Evolutionary conservation across 2,329 filamentous ascomycete genomes (phyloP), one percentile per base, ranked within the genome.

Genomic region (Aspergillus eucalypticola): DNA sequence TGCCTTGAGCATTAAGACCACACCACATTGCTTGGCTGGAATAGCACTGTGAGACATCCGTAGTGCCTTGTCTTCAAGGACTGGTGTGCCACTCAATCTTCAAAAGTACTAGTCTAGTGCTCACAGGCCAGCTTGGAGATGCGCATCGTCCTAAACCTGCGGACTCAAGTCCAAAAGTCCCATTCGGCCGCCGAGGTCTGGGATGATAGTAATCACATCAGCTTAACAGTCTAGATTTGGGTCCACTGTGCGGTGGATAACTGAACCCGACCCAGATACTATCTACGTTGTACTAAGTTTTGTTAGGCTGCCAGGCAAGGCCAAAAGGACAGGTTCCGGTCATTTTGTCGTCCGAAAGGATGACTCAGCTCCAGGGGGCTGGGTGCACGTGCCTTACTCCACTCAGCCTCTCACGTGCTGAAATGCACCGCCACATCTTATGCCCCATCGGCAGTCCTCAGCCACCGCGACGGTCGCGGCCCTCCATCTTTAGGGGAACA

Each of bases 391-490:
- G 23, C 4, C n/a, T 21, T 49, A 2, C 23, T 21, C 39, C 44
- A 10, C 41, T 21, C 19, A 44, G 19, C n/a, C 15, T 5, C 38
- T 44, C 57, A 62, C 57, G 60, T 62, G 54, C n/a, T 10, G 4
- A 3, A 10, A 1, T 17, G 48, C 60, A 62, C 29, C 39, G 53
- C 53, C 53, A 55, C 57, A 56, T 10, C 11, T 41, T 10, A 23
- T n/a, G 6, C 35, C 13, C 38, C 53, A 41, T 51, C 19, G 5
- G 41, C 41, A 19, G 10, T 2, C 46, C 46, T 50, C 39, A 61
- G 63, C 63, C 63, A 61, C 63, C 55, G 60, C 59, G 56, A 60
- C 60, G 63, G 56, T 38, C 53, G 39, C 51, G 56, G 56, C 54
- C 52, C 48, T 56, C 53, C 54, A n/a, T 58, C 25, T 54, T 51